A percentile compares a stretch with the other conserved stretches of the same genome.
These are phyloP conservation scores for Calocera cornea DNA, from an alignment of 768 basidiomycete species.

Conservation along the genomic window DNA sequence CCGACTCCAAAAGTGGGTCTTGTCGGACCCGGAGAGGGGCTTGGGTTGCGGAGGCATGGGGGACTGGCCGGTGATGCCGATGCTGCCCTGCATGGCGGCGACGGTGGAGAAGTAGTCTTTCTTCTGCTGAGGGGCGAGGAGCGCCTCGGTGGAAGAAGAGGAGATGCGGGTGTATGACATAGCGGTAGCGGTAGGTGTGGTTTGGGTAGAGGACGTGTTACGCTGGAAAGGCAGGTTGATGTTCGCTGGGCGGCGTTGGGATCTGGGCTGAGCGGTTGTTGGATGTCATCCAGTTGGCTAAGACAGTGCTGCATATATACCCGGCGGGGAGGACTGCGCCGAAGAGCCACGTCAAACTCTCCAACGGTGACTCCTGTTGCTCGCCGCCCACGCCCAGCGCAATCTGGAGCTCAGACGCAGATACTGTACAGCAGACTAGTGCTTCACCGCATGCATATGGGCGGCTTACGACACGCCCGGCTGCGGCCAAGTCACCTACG, in stretches of 20 bases:
- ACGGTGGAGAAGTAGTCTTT: background rate
- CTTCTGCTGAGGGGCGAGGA: background rate
- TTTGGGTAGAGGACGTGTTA: background rate
- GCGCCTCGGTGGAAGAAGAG: background rate
- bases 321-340: too few relatives aligned
- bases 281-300: background rate
- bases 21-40: background rate
- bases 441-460: too few relatives aligned
- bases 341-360: too few relatives aligned
- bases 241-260: background rate
- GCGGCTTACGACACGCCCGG: background rate
- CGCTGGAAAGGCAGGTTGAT: background rate
- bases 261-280: too few relatives aligned
- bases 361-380: background rate
- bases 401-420: too few relatives aligned
- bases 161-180: background rate
- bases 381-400: too few relatives aligned
- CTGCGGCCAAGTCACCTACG: background rate
- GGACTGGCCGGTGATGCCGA: background rate
- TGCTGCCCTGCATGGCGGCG: background rate
- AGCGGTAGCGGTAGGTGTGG: background rate
- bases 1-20: background rate
- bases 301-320: background rate
- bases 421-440: too few relatives aligned
- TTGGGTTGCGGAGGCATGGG: background rate